Evolutionary conservation across 2,329 filamentous ascomycete species (phyloP), one percentile per base, ranked within the genome.

Genomic region (Neonectria magnoliae): DNA sequence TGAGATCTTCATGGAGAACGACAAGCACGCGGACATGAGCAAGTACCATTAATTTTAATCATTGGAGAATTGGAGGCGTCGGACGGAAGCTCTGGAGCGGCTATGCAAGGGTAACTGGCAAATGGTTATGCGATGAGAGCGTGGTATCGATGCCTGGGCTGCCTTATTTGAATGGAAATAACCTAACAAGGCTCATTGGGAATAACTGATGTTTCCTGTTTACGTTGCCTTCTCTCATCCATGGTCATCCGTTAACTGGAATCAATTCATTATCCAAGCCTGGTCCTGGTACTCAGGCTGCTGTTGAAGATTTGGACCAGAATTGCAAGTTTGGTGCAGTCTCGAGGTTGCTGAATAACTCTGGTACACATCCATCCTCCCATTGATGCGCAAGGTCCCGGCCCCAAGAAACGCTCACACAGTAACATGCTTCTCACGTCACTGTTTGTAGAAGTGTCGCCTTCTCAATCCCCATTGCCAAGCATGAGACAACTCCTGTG

Each of bases 1-100:
- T 65, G 76, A 79, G 61, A 71, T 78, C 27, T 79, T 73, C 68
- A 65, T 79, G 38, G 76, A 77, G 68, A 77, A 76, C 54, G 75
- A 77, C 42, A 71, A 74, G 48, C 70, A 77, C 45, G 74, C 74
- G 3, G 74, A 76, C 31, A 74, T 72, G 68, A 77, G 76, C 66
- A 72, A 63, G 53, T 75, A 69, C 58, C 72, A 75, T 42, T 75
- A 56, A 51, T 6, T 6, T 9, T 44, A 48, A 25, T 20, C 20
- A 25, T 13, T 31, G 29, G 16, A 57, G 36, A 45, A 53, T 27
- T 27, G 14, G n/a, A 25, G 36, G 60, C 41, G 47, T 38, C 11
- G 31, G 14, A 42, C n/a, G 14, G 4, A 38, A 33, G 25, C 13
- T 14, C 14, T 14, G 3, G n/a, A 33, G 11, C 14, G 18, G 13